A percentile compares a stretch with the other conserved stretches of the same genome.
phyloP scores from a whole-genome alignment of 2,329 filamentous ascomycete species.

The Curvularia spicifera region DNA sequence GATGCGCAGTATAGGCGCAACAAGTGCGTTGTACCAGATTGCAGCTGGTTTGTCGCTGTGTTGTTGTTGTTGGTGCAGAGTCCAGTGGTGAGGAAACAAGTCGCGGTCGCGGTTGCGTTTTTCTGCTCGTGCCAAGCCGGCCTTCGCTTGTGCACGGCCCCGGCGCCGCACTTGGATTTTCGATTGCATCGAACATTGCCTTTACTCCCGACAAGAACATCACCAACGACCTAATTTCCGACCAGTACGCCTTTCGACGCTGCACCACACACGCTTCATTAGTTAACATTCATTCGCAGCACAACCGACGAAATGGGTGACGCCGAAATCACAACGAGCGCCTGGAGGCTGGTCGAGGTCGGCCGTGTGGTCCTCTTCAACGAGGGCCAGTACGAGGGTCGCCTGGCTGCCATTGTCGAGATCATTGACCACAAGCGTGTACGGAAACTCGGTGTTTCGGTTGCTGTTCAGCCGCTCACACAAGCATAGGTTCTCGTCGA shows the following conservation, averaged over 20 bases:
- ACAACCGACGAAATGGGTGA: conserved; percentile 55
- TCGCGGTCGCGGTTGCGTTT: conserved; percentile 25
- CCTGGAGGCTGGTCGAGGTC: conserved; percentile 93
- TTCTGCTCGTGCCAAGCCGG: conserved; percentile 19
- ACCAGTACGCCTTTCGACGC: conserved; percentile 47
- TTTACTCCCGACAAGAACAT: conserved; percentile 39
- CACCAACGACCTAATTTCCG: conserved; percentile 47
- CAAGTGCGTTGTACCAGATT: background rate
- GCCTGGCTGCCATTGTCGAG: conserved; percentile 94
- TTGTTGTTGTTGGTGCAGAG: conserved; percentile 3
- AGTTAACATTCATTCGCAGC: conserved; percentile 39
- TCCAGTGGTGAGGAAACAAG: conserved; percentile 10
- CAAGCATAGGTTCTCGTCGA: conserved; percentile 84
- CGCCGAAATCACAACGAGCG: conserved; percentile 56
- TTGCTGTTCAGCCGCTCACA: conserved; percentile 39
- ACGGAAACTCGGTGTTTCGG: conserved; percentile 60
- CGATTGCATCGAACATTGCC: conserved; percentile 24
- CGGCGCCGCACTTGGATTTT: conserved; percentile 20
- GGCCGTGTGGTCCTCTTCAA: conserved; percentile 95
- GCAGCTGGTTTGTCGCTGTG: background rate
- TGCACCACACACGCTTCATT: conserved; percentile 27
- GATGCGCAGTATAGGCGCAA: background rate
- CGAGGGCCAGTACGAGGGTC: conserved; percentile 79
- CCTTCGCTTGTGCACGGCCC: conserved; percentile 20
- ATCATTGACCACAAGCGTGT: conserved; percentile 99